Percentiles rank a stretch among this genome's conserved stretches.
phyloP scores from a whole-genome alignment of 2,329 filamentous ascomycete species.

The Trichophaea hybrida region DNA sequence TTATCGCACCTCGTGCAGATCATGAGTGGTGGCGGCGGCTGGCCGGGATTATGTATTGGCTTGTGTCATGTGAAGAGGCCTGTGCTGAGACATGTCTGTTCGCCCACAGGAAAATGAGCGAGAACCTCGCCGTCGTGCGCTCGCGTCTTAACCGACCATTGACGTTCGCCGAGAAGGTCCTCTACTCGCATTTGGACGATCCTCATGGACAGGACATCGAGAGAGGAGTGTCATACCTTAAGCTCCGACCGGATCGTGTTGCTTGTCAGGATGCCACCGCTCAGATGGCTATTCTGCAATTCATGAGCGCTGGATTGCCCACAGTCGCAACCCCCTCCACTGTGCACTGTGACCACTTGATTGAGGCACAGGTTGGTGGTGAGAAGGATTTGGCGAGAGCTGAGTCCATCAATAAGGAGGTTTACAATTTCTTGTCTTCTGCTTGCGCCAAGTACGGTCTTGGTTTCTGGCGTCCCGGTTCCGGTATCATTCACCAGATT shows the following conservation, averaged over 20 bases:
- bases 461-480: slow-evolving; percentile 97
- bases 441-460: slow-evolving; percentile 99
- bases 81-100: slow-evolving; percentile 17
- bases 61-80: slow-evolving; percentile 13
- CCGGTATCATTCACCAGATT: slow-evolving; percentile 99
- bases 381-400: slow-evolving; percentile 86
- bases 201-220: slow-evolving; percentile 92
- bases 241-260: slow-evolving; percentile 90
- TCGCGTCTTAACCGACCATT: slow-evolving; percentile 80
- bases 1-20: background rate
- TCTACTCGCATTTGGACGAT: slow-evolving; percentile 97
- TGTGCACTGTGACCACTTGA: slow-evolving; percentile 98
- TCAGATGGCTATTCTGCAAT: slow-evolving; percentile 98
- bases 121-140: slow-evolving; percentile 88
- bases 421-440: slow-evolving; percentile 90
- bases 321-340: slow-evolving; percentile 87
- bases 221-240: slow-evolving; percentile 89
- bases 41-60: background rate
- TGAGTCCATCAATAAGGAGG: slow-evolving; percentile 92
- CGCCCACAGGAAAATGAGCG: slow-evolving; percentile 74
- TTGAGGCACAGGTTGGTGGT: slow-evolving; percentile 89
- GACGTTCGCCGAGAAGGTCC: slow-evolving; percentile 93
- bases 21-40: background rate
- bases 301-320: slow-evolving; percentile 98
- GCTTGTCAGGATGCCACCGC: slow-evolving; percentile 99